Evolutionary conservation across 1,139 yeast genomes (phyloP), one percentile per base, ranked within the genome.

Genomic region (Lodderomyces beijingensis): DNA sequence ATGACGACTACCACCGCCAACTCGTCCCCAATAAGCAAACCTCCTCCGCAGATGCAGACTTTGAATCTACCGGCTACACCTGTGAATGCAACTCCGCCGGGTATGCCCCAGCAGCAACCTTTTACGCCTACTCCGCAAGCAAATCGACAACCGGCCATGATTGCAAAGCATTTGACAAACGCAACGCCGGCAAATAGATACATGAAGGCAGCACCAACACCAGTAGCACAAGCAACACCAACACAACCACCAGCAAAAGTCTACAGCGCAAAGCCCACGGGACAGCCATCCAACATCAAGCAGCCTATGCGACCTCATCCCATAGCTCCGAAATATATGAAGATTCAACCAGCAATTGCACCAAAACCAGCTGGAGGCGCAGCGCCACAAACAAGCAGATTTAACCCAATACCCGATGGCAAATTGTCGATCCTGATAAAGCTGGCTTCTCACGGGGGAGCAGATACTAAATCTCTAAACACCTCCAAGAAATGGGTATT

Each of bases 401-500:
- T 44, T 22, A 40, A 38, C 22, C 44, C 46, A 3, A 35, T 41
- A 11, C 45, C 46, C 1, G 38, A 34, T 17, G 42, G 45, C 5
- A 43, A 42, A 31, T 28, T 41, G 22, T 36, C 30, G 36, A 28
- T 41, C 14, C 37, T 37, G 40, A 38, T 41, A 38, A 39, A 35
- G 16, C 32, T 26, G 33, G 29, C 36, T n/a, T 31, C 34, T 19
- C 25, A 35, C 3, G 9, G n/a, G 11, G 25, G 25, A 23, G 31
- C 32, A 25, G 36, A 34, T 15, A 44, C 59, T 4, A 49, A 56
- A 25, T 57, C 63, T 66, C 43, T 42, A 16, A 70, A 70, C 43
- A 74, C 81, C 3, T 69, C 77, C 24, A 73, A 72, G 40, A 66
- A 70, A 42, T 77, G 84, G 84, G 78, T 77, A 2, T 53, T 77